Evolutionary conservation across 2,329 filamentous ascomycete genomes (phyloP).

Genomic region (Apiospora saccharicola): DNA sequence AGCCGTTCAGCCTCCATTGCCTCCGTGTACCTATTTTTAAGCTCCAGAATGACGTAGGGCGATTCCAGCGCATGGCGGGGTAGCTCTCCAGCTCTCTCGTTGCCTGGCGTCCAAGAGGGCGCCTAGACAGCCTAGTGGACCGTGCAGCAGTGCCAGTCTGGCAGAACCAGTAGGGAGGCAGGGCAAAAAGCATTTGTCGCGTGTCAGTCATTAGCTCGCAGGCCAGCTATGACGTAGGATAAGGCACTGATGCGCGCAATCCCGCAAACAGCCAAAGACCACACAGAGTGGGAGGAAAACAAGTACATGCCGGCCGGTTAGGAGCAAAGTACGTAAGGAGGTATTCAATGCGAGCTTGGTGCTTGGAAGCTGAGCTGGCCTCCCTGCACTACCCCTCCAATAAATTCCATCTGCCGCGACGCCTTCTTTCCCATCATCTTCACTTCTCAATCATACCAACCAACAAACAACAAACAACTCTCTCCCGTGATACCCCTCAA

Average conservation of each 20-base stretch:
- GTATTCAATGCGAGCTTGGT: neutral
- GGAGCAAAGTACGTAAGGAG: slow-evolving; percentile 1
- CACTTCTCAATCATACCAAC: slow-evolving; percentile 16
- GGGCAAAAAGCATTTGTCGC: neutral
- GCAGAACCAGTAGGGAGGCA: neutral
- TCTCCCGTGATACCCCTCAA: slow-evolving; percentile 25
- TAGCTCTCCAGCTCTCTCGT: neutral
- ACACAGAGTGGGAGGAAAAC: neutral
- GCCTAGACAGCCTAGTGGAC: neutral
- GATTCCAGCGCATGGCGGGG: slow-evolving; percentile 12
- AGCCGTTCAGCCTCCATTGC: neutral
- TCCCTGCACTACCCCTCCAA: slow-evolving; percentile 12
- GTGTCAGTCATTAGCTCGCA: slow-evolving; percentile 3
- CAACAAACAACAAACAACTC: slow-evolving; percentile 6
- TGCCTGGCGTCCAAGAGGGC: neutral
- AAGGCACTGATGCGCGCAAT: slow-evolving; percentile 20
- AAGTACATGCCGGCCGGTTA: neutral
- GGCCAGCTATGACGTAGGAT: slow-evolving; percentile 13
- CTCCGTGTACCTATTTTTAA: slow-evolving; percentile 12
- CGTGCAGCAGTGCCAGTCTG: neutral
- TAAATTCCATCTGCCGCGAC: slow-evolving; percentile 17
- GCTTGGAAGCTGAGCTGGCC: slow-evolving; percentile 16
- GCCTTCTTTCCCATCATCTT: slow-evolving; percentile 12
- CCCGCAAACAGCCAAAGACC: neutral
- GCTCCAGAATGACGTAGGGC: slow-evolving; percentile 16